Evolutionary conservation across 148 eudicot genomes (phyloP).

Genomic region (Cornus kousa): DNA sequence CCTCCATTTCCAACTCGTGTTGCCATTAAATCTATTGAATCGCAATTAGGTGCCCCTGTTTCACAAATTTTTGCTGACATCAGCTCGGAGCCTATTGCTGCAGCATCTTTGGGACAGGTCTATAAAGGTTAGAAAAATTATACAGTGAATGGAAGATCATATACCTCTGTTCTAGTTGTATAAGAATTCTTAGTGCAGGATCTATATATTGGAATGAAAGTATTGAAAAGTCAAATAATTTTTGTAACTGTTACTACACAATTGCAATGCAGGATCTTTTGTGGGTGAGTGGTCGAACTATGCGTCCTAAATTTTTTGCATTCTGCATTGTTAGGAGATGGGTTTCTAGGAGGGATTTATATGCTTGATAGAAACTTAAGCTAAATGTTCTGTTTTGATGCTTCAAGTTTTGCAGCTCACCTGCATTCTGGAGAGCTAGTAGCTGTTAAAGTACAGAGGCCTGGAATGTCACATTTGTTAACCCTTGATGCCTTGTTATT

Average conservation of each 20-base stretch:
- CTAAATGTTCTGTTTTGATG: constrained; percentile 41
- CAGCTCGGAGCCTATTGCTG: constrained; percentile 86
- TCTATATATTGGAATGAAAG: background rate
- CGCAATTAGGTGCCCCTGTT: constrained; percentile 77
- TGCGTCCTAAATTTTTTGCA: background rate
- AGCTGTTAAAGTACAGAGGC: constrained; percentile 99
- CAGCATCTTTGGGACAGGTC: constrained; percentile 98
- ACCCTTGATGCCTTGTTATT: constrained; percentile 95
- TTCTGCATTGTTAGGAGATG: constrained; percentile 9
- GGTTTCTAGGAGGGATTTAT: background rate
- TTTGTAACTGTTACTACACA: background rate
- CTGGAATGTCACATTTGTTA: constrained; percentile 83
- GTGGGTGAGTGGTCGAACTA: background rate
- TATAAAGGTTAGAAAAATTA: constrained; percentile 75
- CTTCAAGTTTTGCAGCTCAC: constrained; percentile 97
- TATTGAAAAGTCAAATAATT: too few relatives aligned
- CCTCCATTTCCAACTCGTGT: constrained; percentile 84
- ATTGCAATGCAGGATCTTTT: background rate
- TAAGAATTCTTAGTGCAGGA: background rate
- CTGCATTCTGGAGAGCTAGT: constrained; percentile 97
- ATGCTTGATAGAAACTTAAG: constrained; percentile 15
- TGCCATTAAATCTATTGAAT: constrained; percentile 83
- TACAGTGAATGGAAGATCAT: constrained; percentile 1
- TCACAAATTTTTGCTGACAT: constrained; percentile 91
- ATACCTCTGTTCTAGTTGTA: background rate